Conservation (phyloP, 768 basidiomycete genomes). For the Trametes meyenii region DNA sequence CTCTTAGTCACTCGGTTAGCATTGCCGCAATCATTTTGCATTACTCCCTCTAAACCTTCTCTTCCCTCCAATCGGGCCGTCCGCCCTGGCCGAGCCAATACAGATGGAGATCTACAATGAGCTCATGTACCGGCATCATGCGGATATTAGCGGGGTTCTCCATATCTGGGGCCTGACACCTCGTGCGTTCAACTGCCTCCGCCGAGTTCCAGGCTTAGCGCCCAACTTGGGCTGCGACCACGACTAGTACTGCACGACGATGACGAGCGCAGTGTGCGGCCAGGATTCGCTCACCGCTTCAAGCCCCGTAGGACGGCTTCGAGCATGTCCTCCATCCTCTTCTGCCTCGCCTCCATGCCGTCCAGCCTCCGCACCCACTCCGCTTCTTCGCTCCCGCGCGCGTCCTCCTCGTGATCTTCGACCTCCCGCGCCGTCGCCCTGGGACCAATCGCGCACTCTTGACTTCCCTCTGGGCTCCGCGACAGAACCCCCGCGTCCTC, state of each 20-base stretch:
- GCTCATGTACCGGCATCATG: neutral
- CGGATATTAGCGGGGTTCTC: neutral
- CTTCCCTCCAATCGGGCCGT: no score
- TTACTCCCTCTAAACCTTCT: no score
- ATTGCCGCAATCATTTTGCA: no score
- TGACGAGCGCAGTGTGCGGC: no score
- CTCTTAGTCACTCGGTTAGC: no score
- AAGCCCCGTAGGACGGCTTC: slow-evolving; percentile 2
- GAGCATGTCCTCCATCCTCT: slow-evolving; percentile 52
- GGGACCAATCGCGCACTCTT: neutral
- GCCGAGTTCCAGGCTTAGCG: no score
- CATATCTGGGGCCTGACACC: neutral
- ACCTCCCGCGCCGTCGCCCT: slow-evolving; percentile 30
- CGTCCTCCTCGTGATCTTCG: slow-evolving; percentile 28
- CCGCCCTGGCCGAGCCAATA: no score
- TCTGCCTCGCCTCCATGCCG: slow-evolving; percentile 47
- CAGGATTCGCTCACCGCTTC: neutral
- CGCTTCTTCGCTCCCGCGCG: slow-evolving; percentile 26
- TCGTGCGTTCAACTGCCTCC: no score
- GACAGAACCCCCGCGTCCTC: neutral
- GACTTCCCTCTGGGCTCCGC: neutral
- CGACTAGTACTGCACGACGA: no score
- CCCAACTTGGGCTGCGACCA: no score
- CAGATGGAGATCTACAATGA: neutral
- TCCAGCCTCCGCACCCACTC: slow-evolving; percentile 41